Percentiles rank a stretch among this genome's conserved stretches.
phyloP scores from a whole-genome alignment of 805 yeast species.

The Pichia manshurica region DNA sequence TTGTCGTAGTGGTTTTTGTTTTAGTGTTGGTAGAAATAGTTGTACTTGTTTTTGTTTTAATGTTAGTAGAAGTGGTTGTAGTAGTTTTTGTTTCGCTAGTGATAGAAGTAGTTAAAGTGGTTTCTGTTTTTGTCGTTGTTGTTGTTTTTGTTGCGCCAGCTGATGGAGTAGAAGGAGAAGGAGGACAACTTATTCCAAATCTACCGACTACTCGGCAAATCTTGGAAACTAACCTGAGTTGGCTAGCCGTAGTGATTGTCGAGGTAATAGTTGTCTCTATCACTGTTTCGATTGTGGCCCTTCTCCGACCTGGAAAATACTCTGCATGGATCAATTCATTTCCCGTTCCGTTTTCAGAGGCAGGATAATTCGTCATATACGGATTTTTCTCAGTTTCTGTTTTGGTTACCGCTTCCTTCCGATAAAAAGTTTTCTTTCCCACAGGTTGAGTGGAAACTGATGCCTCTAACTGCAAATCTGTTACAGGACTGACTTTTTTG shows the following conservation, averaged over 20 bases:
- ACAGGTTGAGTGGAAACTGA: conserved; percentile 12
- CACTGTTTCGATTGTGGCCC: too few relatives aligned
- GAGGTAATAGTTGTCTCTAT: neutral
- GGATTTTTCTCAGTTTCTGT: conserved; percentile 9
- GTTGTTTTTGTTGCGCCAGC: neutral
- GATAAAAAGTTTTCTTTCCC: conserved; percentile 17
- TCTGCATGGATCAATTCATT: conserved; percentile 6
- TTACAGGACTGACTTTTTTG: neutral
- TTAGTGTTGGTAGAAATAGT: conserved; percentile 4
- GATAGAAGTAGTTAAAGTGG: neutral
- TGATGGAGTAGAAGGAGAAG: neutral
- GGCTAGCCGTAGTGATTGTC: neutral
- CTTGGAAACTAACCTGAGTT: neutral
- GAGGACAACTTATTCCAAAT: conserved; percentile 3
- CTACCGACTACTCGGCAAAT: neutral
- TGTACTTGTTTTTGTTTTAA: conserved; percentile 10
- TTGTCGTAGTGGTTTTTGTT: conserved; percentile 3
- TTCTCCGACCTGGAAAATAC: neutral
- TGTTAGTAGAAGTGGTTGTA: conserved; percentile 9
- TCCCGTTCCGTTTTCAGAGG: neutral
- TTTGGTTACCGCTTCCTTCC: conserved; percentile 15
- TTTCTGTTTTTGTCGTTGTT: conserved; percentile 10
- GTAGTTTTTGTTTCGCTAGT: neutral
- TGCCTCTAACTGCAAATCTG: neutral
- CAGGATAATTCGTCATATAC: neutral